Percentiles rank a stretch among this genome's conserved stretches.
phyloP scores from a whole-genome alignment of 495 filamentous ascomycete genomes.

The Penicillium diatomitis region DNA sequence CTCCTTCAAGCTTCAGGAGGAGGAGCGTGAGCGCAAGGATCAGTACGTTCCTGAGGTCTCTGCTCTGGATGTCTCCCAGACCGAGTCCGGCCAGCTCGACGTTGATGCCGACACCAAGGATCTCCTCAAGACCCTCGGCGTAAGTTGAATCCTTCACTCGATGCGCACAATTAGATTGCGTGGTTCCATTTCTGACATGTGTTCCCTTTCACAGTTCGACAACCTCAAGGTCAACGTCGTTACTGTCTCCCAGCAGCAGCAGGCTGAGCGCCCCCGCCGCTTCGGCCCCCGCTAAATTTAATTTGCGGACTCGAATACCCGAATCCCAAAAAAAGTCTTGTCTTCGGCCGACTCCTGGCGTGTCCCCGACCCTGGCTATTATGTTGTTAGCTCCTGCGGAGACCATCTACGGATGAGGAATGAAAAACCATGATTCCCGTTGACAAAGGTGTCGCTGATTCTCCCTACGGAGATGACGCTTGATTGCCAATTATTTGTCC shows the following conservation, averaged over 20 bases:
- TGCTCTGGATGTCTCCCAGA: slow-evolving; percentile 91
- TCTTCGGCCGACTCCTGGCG: slow-evolving; percentile 29
- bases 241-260: slow-evolving; percentile 79
- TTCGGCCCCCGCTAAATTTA: slow-evolving; percentile 43
- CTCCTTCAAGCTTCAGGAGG: slow-evolving; percentile 99
- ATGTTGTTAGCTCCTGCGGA: slow-evolving; percentile 27
- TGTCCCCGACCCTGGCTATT: slow-evolving; percentile 18
- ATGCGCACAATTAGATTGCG: neutral
- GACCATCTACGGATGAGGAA: slow-evolving; percentile 38
- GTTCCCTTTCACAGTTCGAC: slow-evolving; percentile 64
- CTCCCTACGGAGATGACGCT: slow-evolving; percentile 65
- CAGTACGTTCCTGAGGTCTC: slow-evolving; percentile 99
- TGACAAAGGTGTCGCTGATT: slow-evolving; percentile 86
- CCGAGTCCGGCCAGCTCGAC: slow-evolving; percentile 85
- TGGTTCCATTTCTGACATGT: slow-evolving; percentile 2
- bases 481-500: slow-evolving; percentile 69
- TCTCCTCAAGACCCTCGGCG: slow-evolving; percentile 92
- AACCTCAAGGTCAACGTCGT: slow-evolving; percentile 92
- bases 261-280: slow-evolving; percentile 61
- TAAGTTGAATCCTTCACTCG: slow-evolving; percentile 45
- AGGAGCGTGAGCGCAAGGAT: slow-evolving; percentile 99
- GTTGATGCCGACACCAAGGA: slow-evolving; percentile 97
- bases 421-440: slow-evolving; percentile 49
- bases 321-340: slow-evolving; percentile 21
- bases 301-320: slow-evolving; percentile 8